Percentiles rank a stretch among this genome's conserved stretches.
These are phyloP conservation scores for Leishmania amazonensis DNA, from an alignment of 208 protist genomes.

Conservation along the genomic window DNA sequence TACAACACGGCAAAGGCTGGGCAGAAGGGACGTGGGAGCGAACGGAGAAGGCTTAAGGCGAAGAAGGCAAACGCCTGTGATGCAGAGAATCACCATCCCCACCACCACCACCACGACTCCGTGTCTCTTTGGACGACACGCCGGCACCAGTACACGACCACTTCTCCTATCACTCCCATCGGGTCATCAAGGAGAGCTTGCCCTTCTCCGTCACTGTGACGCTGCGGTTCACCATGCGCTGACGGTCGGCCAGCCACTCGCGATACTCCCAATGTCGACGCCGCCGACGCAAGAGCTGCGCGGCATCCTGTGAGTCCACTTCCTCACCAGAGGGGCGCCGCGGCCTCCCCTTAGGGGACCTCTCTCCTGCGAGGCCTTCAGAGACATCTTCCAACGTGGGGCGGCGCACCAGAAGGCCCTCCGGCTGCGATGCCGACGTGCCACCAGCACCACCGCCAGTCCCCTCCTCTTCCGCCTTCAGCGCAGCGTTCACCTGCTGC, in stretches of 20 bases:
- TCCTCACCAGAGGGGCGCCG: background rate
- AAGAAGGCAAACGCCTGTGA: background rate
- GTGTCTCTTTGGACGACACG: background rate
- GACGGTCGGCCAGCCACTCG: conserved; percentile 24
- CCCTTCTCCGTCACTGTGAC: background rate
- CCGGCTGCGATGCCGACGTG: background rate
- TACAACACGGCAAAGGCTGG: background rate
- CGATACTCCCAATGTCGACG: conserved; percentile 21
- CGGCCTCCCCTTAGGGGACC: background rate
- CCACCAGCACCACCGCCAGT: background rate
- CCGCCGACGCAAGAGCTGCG: conserved; percentile 15
- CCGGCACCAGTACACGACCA: background rate
- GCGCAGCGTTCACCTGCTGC: conserved; percentile 23
- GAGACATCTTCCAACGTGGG: background rate
- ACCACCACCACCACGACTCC: background rate
- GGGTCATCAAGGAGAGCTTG: conserved; percentile 4
- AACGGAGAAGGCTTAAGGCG: background rate
- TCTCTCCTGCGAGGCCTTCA: too few relatives aligned
- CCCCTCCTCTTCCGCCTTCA: conserved; percentile 13
- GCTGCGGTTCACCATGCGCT: conserved; percentile 19
- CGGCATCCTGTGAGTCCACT: conserved; percentile 23
- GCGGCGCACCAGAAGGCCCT: conserved; percentile 6
- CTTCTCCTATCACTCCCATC: conserved; percentile 14
- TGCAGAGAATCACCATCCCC: background rate
- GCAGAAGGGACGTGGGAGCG: conserved; percentile 1